Base-by-base conservation (phyloP, 495 filamentous ascomycete genomes). In the Tuber borchii region DNA sequence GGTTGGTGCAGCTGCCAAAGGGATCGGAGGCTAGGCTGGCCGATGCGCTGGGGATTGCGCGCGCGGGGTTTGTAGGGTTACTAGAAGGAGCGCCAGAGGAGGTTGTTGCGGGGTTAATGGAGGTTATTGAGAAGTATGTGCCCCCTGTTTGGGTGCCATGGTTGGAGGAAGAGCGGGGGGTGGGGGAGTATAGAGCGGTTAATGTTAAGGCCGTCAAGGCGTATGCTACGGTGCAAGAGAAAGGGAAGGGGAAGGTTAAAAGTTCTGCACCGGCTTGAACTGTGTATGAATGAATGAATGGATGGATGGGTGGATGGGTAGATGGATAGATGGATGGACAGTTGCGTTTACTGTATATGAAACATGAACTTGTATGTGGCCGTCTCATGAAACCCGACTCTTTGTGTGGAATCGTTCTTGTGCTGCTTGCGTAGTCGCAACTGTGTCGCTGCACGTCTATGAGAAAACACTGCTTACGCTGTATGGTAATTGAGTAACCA, bases 11-110 rank as follows among this genome's bases (percentile, higher is more conserved):
- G 6, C 84, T 88, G 19, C 77, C 83, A 43, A 78, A 81, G 69
- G 78, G 80, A 31, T 77, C 82, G 14, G 85, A 87, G 76, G 65
- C 74, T 40, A 78, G 79, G 42, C 73, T 88, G 42, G 75, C 82
- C 12, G 71, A 73, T 34, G 80, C 84, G 20, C 80, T 88, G 19
- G 77, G 76, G 68, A 77, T 85, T 48, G 85, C 85, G 42, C 84
- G 85, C 40, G 84, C 84, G 17, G 82, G 84, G 72, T 77, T 87
- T 40, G 74, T 88, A 10, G 87, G 86, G 17, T 73, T 88, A 22
- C 70, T 84, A 48, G 82, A 83, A 31, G 84, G 79, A 17, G 84
- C 85, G 19, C 84, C 86, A 16, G 81, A 82, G 4, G 75, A 48
- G 46, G 34, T 71, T 39, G 37, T 79, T 46, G 61, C 76, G 44